Base-by-base conservation (phyloP, 352 stramenopile genomes). In the Globisporangium heterothallicum region DNA sequence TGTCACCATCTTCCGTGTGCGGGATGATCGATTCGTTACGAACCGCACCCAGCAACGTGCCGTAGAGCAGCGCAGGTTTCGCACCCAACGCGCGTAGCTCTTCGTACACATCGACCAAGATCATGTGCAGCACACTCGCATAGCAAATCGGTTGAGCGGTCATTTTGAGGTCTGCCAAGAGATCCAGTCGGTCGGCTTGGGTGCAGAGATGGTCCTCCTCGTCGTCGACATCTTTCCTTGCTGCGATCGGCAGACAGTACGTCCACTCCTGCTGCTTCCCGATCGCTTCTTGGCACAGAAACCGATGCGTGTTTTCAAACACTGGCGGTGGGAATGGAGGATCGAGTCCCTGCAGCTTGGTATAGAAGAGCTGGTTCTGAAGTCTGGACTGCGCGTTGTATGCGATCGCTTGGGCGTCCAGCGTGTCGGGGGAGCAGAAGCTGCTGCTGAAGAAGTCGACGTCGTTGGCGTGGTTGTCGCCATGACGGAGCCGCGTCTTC, bases 1-100 rank as follows among this genome's bases (percentile, higher is more conserved):
- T 27, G 49, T 79, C 66, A 29, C 43, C 63, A 56, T 79, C 69
- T 38, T 68, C 66, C 6, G 67, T 74, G 59, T 59, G 72, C 41
- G 69, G 40, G 43, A 79, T 79, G 34, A 75, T 63, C 6, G 45
- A 51, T 24, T 26, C 36, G 38, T 71, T 62, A 24, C 70, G 64
- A 7, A 79, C 61, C 6, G 66, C 69, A 7, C 69, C 69, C 2
- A 79, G 53, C 3, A 79, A 21, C 25, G 69, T 67, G 4, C 69
- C 69, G 41, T 63, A 77, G 9, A 71, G n/a, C 6, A 71, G 25
- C 21, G 56, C 46, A 14, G 68, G 68, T 6, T 45, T 26, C 10
- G 42, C 61, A 0, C 36, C 53, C 13, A 62, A 25, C 2, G n/a
- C 36, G 14, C 55, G 30, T 24, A 73, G 42, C 13, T 66, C 55